A percentile compares a stretch with the other conserved stretches of the same genome.
phyloP scores from a whole-genome alignment of 257 asterid genomes.

The Lithospermum erythrorhizon region DNA sequence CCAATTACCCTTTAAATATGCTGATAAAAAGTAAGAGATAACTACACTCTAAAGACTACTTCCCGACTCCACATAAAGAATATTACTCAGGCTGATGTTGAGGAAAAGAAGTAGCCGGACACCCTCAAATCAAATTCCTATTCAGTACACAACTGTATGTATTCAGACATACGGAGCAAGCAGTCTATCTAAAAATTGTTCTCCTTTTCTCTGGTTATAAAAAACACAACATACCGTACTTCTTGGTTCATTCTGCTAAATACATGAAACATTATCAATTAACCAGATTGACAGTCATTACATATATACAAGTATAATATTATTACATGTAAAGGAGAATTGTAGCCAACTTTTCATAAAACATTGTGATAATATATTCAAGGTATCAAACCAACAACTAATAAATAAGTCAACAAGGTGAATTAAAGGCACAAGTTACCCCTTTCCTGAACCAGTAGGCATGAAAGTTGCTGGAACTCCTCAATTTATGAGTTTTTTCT shows the following conservation, averaged over 20 bases:
- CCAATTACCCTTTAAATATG: neutral
- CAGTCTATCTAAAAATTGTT: too few relatives aligned
- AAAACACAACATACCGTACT: neutral
- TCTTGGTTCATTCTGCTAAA: slow-evolving; percentile 12
- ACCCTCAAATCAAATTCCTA: neutral
- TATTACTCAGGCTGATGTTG: neutral
- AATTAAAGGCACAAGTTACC: neutral
- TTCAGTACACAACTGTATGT: neutral
- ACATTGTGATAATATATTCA: slow-evolving; percentile 16
- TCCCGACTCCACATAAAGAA: neutral
- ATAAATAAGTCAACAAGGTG: too few relatives aligned
- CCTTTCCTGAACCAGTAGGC: neutral
- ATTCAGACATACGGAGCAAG: neutral
- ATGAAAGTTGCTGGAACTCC: neutral
- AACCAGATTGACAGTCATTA: neutral
- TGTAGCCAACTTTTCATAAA: neutral
- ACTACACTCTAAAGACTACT: neutral
- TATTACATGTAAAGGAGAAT: neutral
- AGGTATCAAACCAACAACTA: neutral
- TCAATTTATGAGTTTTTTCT: neutral
- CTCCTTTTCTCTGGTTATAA: too few relatives aligned
- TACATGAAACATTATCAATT: slow-evolving; percentile 21
- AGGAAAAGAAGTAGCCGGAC: too few relatives aligned
- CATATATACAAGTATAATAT: neutral
- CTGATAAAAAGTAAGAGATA: too few relatives aligned